Conservation (phyloP, 305 asterid genomes). For the Solanum hybrid region DNA sequence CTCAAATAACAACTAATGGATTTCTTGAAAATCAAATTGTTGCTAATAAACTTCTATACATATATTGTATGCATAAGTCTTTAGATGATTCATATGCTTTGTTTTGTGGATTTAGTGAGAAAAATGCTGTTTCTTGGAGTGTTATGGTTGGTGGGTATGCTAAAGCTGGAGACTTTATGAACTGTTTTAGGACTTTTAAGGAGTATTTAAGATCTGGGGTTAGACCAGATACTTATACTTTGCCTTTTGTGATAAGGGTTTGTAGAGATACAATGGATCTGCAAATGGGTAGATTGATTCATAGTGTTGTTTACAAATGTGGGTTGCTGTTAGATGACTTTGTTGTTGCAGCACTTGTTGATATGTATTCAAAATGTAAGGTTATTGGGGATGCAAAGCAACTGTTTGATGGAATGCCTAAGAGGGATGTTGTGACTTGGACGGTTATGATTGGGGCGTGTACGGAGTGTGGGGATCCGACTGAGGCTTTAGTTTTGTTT, state of each 20-base stretch:
- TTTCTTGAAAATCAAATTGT: constrained; percentile 13
- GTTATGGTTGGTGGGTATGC: constrained; percentile 54
- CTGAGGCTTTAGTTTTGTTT: constrained; percentile 36
- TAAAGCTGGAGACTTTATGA: constrained; percentile 28
- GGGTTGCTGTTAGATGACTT: constrained; percentile 27
- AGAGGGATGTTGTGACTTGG: constrained; percentile 43
- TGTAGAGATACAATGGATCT: constrained; percentile 32
- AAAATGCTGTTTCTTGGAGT: constrained; percentile 49
- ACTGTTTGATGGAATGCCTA: constrained; percentile 46
- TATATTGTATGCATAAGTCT: constrained; percentile 23
- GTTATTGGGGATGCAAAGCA: constrained; percentile 27
- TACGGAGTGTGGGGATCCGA: constrained; percentile 40
- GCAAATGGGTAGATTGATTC: constrained; percentile 40
- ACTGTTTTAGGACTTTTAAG: constrained; percentile 33
- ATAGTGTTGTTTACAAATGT: constrained; percentile 28
- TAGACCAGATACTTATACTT: constrained; percentile 34
- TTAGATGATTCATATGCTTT: constrained; percentile 29
- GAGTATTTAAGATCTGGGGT: constrained; percentile 41
- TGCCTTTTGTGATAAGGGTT: constrained; percentile 43
- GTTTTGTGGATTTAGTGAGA: constrained; percentile 25
- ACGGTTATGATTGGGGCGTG: constrained; percentile 58
- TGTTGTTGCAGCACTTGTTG: constrained; percentile 40
- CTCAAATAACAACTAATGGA: constrained; percentile 18
- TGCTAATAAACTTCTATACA: constrained; percentile 31
- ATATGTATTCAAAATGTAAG: constrained; percentile 41